A percentile compares a stretch with the other conserved stretches of the same genome.
phyloP scores from a whole-genome alignment of 1,284 basidiomycete genomes.

The Irpex rosettiformis region DNA sequence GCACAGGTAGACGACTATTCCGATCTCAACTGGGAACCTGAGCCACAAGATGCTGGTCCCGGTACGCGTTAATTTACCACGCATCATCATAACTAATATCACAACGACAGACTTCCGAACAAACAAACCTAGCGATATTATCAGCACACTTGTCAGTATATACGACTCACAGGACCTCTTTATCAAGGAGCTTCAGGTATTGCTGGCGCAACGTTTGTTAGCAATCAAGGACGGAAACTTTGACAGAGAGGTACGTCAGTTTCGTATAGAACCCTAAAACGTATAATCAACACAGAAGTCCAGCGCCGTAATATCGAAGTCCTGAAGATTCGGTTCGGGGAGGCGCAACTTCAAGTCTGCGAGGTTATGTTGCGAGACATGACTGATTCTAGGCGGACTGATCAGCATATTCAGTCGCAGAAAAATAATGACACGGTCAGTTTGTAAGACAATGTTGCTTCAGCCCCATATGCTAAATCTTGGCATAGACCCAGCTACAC shows the following conservation, averaged over 20 bases:
- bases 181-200: conserved; percentile 87
- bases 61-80: conserved; percentile 42
- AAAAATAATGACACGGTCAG: conserved; percentile 45
- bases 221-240: conserved; percentile 76
- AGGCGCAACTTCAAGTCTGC: conserved; percentile 85
- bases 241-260: conserved; percentile 71
- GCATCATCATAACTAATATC: conserved; percentile 2
- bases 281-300: background rate
- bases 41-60: conserved; percentile 91
- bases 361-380: conserved; percentile 97
- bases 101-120: conserved; percentile 72
- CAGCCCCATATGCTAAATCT: background rate
- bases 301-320: conserved; percentile 91
- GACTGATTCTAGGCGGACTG: conserved; percentile 86
- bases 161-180: conserved; percentile 95
- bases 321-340: conserved; percentile 90
- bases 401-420: conserved; percentile 79
- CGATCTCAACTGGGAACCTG: conserved; percentile 90
- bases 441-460: background rate
- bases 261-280: background rate
- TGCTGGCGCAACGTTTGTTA: conserved; percentile 82
- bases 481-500: conserved; percentile 64
- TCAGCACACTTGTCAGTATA: conserved; percentile 93
- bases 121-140: conserved; percentile 85
- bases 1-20: conserved; percentile 79